Conservation (phyloP, 768 basidiomycete genomes). For the Calvatia gigantea region DNA sequence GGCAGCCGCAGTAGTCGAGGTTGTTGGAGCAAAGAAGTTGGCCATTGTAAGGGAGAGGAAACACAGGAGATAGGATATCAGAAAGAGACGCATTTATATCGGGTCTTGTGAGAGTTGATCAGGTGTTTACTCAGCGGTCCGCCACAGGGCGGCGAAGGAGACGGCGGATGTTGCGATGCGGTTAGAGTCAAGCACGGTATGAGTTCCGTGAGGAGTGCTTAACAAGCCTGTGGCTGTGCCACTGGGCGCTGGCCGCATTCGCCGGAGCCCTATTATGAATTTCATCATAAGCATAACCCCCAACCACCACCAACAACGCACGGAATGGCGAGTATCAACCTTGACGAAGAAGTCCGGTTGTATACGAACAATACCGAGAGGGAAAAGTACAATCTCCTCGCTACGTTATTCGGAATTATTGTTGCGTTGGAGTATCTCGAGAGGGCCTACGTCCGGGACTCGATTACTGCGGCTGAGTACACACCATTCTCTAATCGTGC, state of each 20-base stretch:
- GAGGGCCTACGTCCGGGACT: slow-evolving; percentile 91
- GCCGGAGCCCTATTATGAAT: background rate
- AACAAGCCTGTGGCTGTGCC: background rate
- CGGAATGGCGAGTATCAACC: slow-evolving; percentile 33
- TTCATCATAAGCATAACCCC: background rate
- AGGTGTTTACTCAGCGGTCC: slow-evolving; percentile 1
- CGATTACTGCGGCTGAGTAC: slow-evolving; percentile 87
- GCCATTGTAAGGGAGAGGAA: slow-evolving; percentile 8
- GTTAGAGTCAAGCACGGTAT: background rate
- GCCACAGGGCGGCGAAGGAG: background rate
- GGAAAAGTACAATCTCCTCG: slow-evolving; percentile 82
- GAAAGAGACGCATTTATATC: background rate
- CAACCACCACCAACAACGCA: background rate
- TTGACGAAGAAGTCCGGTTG: slow-evolving; percentile 91
- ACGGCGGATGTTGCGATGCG: background rate
- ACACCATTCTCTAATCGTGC: slow-evolving; percentile 26
- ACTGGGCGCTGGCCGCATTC: background rate
- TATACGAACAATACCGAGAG: slow-evolving; percentile 86
- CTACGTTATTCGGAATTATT: slow-evolving; percentile 87
- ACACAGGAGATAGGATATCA: background rate
- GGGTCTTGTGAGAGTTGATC: background rate
- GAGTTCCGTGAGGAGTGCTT: background rate
- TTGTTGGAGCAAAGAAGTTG: slow-evolving; percentile 3
- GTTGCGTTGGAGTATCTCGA: slow-evolving; percentile 93
- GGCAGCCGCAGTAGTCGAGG: background rate